phyloP scores from a whole-genome alignment of 2,329 filamentous ascomycete genomes.

The Colletotrichum graminicola region DNA sequence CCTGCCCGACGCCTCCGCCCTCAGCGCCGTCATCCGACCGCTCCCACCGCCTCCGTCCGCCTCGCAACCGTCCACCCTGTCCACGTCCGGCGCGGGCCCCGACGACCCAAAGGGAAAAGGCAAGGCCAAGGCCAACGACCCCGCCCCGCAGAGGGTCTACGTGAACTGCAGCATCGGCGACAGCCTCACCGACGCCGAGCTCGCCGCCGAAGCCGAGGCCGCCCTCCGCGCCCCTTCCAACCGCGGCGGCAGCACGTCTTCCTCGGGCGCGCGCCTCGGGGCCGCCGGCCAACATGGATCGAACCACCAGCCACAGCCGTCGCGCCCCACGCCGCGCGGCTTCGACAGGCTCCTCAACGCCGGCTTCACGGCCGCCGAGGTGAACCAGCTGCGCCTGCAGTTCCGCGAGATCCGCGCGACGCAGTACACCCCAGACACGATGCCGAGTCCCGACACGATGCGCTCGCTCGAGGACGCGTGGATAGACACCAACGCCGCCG shows the following conservation, averaged over 20 bases:
- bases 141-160: conserved; percentile 73
- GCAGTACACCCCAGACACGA: conserved; percentile 87
- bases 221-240: conserved; percentile 48
- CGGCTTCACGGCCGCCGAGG: conserved; percentile 86
- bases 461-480: conserved; percentile 88
- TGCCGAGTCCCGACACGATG: conserved; percentile 83
- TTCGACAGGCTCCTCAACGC: conserved; percentile 88
- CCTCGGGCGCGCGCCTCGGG: conserved; percentile 27
- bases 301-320: neutral
- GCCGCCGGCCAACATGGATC: conserved; percentile 19
- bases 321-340: conserved; percentile 64
- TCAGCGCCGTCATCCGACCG: conserved; percentile 76
- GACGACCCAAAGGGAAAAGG: conserved; percentile 67
- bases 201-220: conserved; percentile 73
- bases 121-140: conserved; percentile 71
- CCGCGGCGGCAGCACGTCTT: neutral
- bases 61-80: conserved; percentile 61
- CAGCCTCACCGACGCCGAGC: conserved; percentile 74
- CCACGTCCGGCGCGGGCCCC: conserved; percentile 3
- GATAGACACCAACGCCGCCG: conserved; percentile 77
- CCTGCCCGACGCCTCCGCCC: conserved; percentile 77
- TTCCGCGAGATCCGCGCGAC: conserved; percentile 88
- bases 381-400: conserved; percentile 86
- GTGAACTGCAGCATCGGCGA: conserved; percentile 94
- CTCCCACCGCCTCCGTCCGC: conserved; percentile 63